Base-by-base conservation (phyloP, 1,284 basidiomycete species). In the Ganoderma resinaceum region DNA sequence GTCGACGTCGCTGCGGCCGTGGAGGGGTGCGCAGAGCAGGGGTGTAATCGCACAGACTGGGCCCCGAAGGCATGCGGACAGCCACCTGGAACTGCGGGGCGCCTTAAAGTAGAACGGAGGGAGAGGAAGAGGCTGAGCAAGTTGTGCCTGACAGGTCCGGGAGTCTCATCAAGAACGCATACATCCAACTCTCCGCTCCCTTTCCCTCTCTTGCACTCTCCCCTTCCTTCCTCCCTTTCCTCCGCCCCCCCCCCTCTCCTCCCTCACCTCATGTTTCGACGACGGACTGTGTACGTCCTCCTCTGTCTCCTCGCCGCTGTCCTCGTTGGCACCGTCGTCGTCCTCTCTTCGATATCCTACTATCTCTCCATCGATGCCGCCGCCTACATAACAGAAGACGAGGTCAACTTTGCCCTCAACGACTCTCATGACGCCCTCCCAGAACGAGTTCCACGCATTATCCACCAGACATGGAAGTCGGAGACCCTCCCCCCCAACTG, bases 401-500 rank as follows among this genome's bases (percentile, higher is more conserved):
- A 97, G 78, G 89, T 97, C 35, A 89, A 91, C 70, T 79, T 86
- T 67, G 80, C 78, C 70, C 89, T 97, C 31, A 90, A 91, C 69
- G 80, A 87, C 68, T 80, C 80, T 70, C 49, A 83, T 75, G 80
- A 85, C 76, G 82, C 82, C 73, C 83, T 84, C 63, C 84, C 86
- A 58, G 91, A 96, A 76, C 89, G 87, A 74, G 92, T 99, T 53
- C 97, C 97, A 1, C 89, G 95, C 62, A 95, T 99, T 75, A 90
- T 99, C 65, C 97, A 99, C 82, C 97, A 99, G 87, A 99, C 98
- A 26, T 99, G 97, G 97, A 98, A 98, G 84, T 91, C 92, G 23
- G 91, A 97, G 71, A 88, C 87, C 0, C 85, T 99, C 29, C 98
- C 98, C 5, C 82, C 87, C 49, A 87, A 89, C 71, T 99, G 97